phyloP scores from a whole-genome alignment of 1,284 basidiomycete species.

The Tilletia setariae region DNA sequence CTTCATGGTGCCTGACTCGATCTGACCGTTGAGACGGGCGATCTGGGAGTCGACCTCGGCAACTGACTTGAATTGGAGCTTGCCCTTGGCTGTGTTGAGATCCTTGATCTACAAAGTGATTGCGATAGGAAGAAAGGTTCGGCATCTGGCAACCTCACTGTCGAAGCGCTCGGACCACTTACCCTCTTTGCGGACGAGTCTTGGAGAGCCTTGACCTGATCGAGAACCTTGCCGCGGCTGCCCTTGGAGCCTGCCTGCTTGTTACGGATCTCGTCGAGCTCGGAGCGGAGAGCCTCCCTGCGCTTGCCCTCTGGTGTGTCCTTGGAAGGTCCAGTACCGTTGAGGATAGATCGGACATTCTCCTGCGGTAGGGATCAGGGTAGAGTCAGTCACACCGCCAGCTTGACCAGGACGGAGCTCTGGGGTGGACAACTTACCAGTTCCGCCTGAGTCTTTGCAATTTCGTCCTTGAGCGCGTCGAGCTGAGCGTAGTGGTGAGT shows the following conservation, averaged over 20 bases:
- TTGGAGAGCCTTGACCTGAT: conserved; percentile 78
- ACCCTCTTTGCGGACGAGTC: conserved; percentile 82
- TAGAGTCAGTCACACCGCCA: conserved; percentile 13
- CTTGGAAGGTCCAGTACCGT: conserved; percentile 40
- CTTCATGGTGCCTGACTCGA: conserved; percentile 88
- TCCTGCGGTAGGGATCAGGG: conserved; percentile 59
- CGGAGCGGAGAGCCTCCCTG: conserved; percentile 70
- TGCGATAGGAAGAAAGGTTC: neutral
- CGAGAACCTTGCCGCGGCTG: conserved; percentile 71
- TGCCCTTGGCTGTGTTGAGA: conserved; percentile 75
- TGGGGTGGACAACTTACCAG: conserved; percentile 29
- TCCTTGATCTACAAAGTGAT: conserved; percentile 71
- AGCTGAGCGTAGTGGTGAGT: conserved; percentile 45
- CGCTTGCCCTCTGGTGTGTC: conserved; percentile 65
- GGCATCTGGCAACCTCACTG: neutral
- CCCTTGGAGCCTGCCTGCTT: conserved; percentile 78
- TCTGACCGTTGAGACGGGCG: conserved; percentile 68
- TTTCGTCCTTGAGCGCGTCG: conserved; percentile 45
- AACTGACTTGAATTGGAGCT: conserved; percentile 77
- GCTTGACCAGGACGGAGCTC: neutral
- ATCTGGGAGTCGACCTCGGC: conserved; percentile 86
- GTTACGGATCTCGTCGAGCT: conserved; percentile 75
- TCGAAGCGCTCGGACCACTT: neutral
- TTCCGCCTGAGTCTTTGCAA: conserved; percentile 45
- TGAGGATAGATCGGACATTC: conserved; percentile 67